Evolutionary conservation across 106 monocot species (phyloP).

Genomic region (Allium cepa): DNA sequence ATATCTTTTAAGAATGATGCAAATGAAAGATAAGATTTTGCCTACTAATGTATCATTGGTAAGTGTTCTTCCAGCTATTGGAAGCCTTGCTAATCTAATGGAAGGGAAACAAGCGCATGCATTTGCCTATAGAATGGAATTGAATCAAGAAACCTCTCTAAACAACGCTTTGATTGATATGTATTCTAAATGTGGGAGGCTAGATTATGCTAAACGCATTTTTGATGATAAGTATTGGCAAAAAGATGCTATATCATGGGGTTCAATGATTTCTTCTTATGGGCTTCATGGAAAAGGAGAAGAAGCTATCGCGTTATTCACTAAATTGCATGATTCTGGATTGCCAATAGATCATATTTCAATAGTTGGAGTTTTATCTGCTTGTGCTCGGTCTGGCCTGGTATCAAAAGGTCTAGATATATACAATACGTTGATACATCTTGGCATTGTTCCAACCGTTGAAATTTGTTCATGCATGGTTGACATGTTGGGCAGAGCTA

Average conservation of each 20-base stretch:
- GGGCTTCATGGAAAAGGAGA: conserved; percentile 64
- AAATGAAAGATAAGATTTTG: conserved; percentile 13
- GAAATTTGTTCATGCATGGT: conserved; percentile 76
- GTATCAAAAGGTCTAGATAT: conserved; percentile 53
- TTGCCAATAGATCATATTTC: conserved; percentile 39
- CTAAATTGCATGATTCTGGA: conserved; percentile 36
- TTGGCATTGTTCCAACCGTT: conserved; percentile 34
- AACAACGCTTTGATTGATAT: conserved; percentile 82
- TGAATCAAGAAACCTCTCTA: conserved; percentile 31
- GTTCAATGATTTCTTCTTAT: conserved; percentile 55
- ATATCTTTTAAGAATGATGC: conserved; percentile 46
- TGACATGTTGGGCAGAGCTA: conserved; percentile 68
- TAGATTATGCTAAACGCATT: conserved; percentile 33
- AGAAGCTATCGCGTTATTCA: conserved; percentile 48
- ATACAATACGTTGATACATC: conserved; percentile 44
- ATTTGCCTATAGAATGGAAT: conserved; percentile 26
- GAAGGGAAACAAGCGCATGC: conserved; percentile 64
- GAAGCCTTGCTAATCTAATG: conserved; percentile 33
- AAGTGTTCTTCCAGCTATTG: conserved; percentile 47
- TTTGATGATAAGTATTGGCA: conserved; percentile 58
- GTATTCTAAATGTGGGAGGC: conserved; percentile 64
- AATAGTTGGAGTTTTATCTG: conserved; percentile 48
- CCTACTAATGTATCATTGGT: conserved; percentile 60
- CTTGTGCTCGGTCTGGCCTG: conserved; percentile 59
- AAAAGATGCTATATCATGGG: conserved; percentile 89